These are phyloP conservation scores for Isochrysis galbana DNA, from an alignment of 78 protist species.

Conservation along the genomic window DNA sequence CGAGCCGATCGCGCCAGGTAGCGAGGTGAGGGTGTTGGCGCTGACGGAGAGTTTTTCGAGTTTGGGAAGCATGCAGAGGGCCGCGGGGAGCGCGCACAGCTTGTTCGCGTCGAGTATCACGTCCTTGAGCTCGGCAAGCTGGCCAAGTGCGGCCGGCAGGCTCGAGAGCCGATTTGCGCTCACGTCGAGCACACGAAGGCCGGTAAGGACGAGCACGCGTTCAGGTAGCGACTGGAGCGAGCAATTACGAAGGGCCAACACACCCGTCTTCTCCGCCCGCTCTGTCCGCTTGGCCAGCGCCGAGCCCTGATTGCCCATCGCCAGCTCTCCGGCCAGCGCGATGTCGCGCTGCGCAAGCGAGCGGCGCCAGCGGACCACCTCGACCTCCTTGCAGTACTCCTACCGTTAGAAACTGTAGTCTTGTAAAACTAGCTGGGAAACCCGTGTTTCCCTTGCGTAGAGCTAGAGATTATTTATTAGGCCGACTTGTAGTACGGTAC, in stretches of 20 bases:
- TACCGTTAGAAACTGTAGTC: no score
- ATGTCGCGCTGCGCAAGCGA: no score
- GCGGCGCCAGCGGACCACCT: no score
- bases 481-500: no score
- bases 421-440: no score
- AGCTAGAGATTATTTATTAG: no score
- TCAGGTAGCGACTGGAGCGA: background rate
- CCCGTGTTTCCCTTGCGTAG: no score
- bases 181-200: background rate
- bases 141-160: background rate
- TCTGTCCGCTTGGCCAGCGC: background rate
- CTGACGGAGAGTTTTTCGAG: background rate
- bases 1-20: background rate
- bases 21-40: background rate
- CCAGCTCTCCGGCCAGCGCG: no score
- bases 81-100: background rate
- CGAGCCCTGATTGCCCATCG: background rate
- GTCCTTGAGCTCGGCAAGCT: background rate
- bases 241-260: background rate
- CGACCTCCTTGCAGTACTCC: no score
- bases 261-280: slow-evolving; percentile 24
- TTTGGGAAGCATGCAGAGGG: background rate
- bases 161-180: background rate
- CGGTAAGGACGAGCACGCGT: background rate
- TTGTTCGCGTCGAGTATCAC: background rate